phyloP scores from a whole-genome alignment of 441 rosid species.

The Erodium trifolium region DNA sequence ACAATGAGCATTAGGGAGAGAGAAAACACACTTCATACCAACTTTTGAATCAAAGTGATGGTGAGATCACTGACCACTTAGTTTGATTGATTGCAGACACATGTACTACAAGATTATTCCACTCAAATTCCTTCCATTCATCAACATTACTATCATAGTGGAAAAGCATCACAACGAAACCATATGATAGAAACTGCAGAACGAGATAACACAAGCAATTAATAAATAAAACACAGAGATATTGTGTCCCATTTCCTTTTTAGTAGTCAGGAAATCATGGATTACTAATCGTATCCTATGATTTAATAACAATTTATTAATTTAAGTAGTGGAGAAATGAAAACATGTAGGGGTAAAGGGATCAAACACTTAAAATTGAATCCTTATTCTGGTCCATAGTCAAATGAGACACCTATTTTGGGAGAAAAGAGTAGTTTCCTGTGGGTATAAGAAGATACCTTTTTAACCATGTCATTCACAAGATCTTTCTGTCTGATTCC shows the following conservation, averaged over 20 bases:
- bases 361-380: no score
- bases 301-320: no score
- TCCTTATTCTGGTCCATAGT: no score
- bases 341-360: no score
- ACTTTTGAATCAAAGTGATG: background rate
- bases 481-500: constrained; percentile 56
- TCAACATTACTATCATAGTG: constrained; percentile 61
- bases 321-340: no score
- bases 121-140: constrained; percentile 45
- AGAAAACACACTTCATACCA: constrained; percentile 1
- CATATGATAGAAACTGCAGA: constrained; percentile 45
- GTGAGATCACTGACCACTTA: constrained; percentile 40
- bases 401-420: no score
- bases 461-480: constrained; percentile 45
- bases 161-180: constrained; percentile 57
- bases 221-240: background rate
- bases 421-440: background rate
- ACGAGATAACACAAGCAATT: constrained; percentile 3
- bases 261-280: no score
- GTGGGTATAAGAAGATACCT: constrained; percentile 27
- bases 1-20: constrained; percentile 11
- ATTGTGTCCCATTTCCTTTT: no score
- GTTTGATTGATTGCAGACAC: constrained; percentile 59
- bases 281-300: no score
- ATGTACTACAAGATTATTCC: constrained; percentile 46